phyloP scores from a whole-genome alignment of 352 stramenopile species.

The Globisporangium splendens region DNA sequence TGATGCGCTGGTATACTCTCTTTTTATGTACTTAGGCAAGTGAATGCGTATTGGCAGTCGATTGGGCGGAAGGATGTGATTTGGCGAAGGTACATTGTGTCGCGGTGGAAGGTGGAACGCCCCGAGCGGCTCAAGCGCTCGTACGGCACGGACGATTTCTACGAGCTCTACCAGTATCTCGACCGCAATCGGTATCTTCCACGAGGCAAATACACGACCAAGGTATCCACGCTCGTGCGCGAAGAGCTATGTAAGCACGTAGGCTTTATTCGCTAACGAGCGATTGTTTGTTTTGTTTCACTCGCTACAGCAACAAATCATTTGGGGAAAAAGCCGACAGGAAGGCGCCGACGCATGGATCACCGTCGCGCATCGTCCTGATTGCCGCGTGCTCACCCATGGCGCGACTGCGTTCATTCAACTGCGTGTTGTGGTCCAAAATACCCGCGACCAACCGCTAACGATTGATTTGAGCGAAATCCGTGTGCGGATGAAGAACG shows the following conservation, averaged over 20 bases:
- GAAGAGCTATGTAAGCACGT: not conserved
- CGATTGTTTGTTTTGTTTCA: not conserved
- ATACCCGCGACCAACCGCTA: conserved; percentile 49
- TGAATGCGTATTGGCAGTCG: conserved; percentile 48
- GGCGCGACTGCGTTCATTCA: conserved; percentile 44
- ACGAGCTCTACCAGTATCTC: conserved; percentile 61
- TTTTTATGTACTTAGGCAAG: conserved; percentile 23
- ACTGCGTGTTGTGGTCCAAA: conserved; percentile 67
- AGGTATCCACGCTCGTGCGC: conserved; percentile 19
- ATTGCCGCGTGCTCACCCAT: conserved; percentile 47
- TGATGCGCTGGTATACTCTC: not conserved
- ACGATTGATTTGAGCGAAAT: conserved; percentile 59
- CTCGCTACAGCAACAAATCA: conserved; percentile 41
- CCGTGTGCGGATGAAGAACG: conserved; percentile 69
- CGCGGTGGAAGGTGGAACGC: conserved; percentile 44
- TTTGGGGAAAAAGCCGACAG: conserved; percentile 63
- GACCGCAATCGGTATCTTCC: conserved; percentile 52
- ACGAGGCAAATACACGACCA: conserved; percentile 60
- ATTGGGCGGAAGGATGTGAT: conserved; percentile 49
- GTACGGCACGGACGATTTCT: conserved; percentile 44
- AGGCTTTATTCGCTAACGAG: not conserved
- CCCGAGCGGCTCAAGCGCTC: conserved; percentile 41
- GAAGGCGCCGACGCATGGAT: conserved; percentile 73
- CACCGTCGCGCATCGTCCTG: conserved; percentile 61
- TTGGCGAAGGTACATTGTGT: conserved; percentile 44